Base-by-base conservation (phyloP, 2,329 filamentous ascomycete genomes). In the Graphilbum sp. region DNA sequence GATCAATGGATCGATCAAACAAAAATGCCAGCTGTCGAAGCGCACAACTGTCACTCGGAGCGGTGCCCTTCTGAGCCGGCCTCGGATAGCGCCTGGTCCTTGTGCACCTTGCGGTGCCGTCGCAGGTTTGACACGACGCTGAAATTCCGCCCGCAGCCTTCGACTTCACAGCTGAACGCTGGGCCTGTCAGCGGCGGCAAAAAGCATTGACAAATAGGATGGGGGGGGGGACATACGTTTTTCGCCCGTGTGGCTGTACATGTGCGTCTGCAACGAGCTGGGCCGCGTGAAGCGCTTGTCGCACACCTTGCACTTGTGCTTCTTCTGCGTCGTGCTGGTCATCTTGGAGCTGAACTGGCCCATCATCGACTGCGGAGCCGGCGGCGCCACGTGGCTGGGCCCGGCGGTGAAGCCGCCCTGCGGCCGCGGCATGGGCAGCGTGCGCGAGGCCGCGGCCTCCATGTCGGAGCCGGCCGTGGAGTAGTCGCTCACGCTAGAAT, bases 301-400 rank as follows among this genome's bases (percentile, higher is more conserved):
- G 64, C 87, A 96, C 41, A 96, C 82, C 62, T 94, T 94, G 72
- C 87, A 96, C 67, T 94, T 95, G 65, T 96, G 90, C 69, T 96
- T 96, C 75, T 96, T 96, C 56, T 95, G 86, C 10, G 88, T 90
- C 61, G 85, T 94, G 16, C 84, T 87, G 0, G 86, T 87, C 37
- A 95, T 79, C 62, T 95, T 95, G 45, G 88, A 95, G 61, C 84
- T 95, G 63, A 96, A 96, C 52, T 93, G 87, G 37, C 85, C 77
- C 90, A 98, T 98, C 86, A 98, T 95, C 1, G 87, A 92, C 54
- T 92, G 83, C 2, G 86, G 87, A 16, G 85, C 85, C 1, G 86
- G 85, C 2, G 85, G 84, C 24, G 77, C 68, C 11, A 41, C 32
- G 45, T 67, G 69, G 13, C 23, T 32, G 7, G 34, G 35, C 13